Base-by-base conservation (phyloP, 1,284 basidiomycete species). In the Fomitopsis betulina region DNA sequence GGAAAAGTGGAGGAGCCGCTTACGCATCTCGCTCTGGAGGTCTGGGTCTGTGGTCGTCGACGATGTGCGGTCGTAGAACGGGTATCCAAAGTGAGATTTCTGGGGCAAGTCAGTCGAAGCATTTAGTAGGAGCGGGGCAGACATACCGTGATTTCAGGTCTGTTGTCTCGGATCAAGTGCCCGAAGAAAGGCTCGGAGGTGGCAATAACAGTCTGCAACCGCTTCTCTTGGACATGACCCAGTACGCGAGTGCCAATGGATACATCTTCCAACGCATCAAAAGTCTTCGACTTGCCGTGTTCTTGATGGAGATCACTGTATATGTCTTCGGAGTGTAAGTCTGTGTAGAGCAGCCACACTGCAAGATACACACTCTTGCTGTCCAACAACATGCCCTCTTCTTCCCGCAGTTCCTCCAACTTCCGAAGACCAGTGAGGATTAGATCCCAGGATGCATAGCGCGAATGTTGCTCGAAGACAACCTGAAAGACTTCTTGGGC, bases 201-300 rank as follows among this genome's bases (percentile, higher is more conserved):
- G 21, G 49, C 49, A n/a, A 51, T 51, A n/a, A 37, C 49, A 21
- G 49, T 51, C 32, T 51, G 49, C 49, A 51, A 23, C 12, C 49
- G 49, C 49, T 51, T 51, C 32, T 51, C 49, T 51, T 51, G 49
- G 17, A 51, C 49, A 51, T 51, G 49, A 3, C 49, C 49, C 5
- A 51, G 49, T 19, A 51, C 49, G 10, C 49, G 49, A 23, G 49
- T 51, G 10, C 49, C 49, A 17, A 51, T 51, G 5, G 49, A 51
- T n/a, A 51, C 49, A 23, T 51, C 49, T 19, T 51, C 49, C 32
- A 51, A 19, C 3, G 49, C 49, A 35, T 51, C 49, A 23, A 51
- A 51, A 2, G 49, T 51, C 49, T 51, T 51, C n/a, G 49, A 51
- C 3, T 42, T 21, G 45, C 17, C 32, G n/a, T 51, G 35, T 10